Evolutionary conservation across 495 filamentous ascomycete genomes (phyloP), one percentile per base, ranked within the genome.

Genomic region (Viridothelium virens): DNA sequence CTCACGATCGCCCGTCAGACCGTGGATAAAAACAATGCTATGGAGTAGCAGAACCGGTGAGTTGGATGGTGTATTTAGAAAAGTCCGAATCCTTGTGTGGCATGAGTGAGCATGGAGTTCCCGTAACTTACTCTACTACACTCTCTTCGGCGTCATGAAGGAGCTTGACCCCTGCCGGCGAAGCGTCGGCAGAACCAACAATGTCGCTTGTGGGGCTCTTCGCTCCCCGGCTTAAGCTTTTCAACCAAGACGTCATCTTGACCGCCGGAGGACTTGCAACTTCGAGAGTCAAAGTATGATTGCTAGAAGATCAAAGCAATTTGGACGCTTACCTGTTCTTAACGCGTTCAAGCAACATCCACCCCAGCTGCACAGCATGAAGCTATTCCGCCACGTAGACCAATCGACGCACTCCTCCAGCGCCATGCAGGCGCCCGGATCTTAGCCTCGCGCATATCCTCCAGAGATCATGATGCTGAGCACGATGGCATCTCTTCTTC

Each of bases 11-110:
- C 67, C 67, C 1, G 67, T 69, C 3, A 69, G 34, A 11, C 67
- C 67, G 38, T 69, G 67, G 44, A 69, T 65, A 64, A 69, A 69
- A 9, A 69, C 46, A 39, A 69, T 38, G 46, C 67, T 25, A 25
- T 25, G 25, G 25, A 25, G 25, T 25, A 25, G 25, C 25, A 25
- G 25, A 25, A 25, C 25, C 25, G 25, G 25, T 25, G 25, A 25
- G 25, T 25, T 25, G 25, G 25, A 25, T 25, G 25, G 25, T 25
- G 25, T 25, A 25, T 25, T 25, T 25, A 25, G 25, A 25, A 25
- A 25, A 25, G 25, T 25, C 25, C 25, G 25, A 25, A 25, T 25
- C 25, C 25, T 25, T 25, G 25, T 25, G 25, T 25, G 25, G 25
- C 25, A 25, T 25, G 25, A 25, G 25, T 25, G 25, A 25, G 0